A percentile compares a stretch with the other conserved stretches of the same genome.
These are phyloP conservation scores for Rutstroemia sp. DNA, from an alignment of 2,329 filamentous ascomycete genomes.

Conservation along the genomic window DNA sequence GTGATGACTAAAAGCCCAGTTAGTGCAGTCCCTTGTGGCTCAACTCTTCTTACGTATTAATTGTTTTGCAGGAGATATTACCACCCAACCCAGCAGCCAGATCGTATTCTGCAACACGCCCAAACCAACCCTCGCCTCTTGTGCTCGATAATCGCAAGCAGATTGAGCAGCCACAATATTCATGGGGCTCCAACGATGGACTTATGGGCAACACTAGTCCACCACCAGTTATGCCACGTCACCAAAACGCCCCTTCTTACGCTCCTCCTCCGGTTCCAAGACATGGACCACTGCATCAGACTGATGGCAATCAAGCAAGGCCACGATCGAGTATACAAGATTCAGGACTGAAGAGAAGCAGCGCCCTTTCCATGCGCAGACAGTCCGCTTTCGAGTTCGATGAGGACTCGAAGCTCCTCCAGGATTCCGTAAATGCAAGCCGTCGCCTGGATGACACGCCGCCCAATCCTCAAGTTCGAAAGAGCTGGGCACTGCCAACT, in stretches of 20 bases:
- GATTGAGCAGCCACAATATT: conserved; percentile 25
- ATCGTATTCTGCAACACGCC: conserved; percentile 16
- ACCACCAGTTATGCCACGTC: conserved; percentile 19
- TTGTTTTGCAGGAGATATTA: conserved; percentile 16
- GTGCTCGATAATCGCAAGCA: conserved; percentile 24
- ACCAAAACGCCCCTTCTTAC: conserved; percentile 11
- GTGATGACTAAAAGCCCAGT: conserved; percentile 24
- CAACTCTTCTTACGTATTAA: conserved; percentile 8
- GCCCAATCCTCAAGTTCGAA: conserved; percentile 16
- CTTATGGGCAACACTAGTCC: conserved; percentile 24
- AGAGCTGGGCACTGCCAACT: conserved; percentile 25
- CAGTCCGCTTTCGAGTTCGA: conserved; percentile 26
- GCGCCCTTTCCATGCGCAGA: conserved; percentile 21
- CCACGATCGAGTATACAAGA: conserved; percentile 4
- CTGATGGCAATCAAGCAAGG: conserved; percentile 3
- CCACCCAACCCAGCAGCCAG: conserved; percentile 16
- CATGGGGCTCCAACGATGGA: conserved; percentile 28
- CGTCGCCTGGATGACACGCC: conserved; percentile 22
- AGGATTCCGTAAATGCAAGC: conserved; percentile 27
- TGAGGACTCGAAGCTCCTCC: conserved; percentile 28
- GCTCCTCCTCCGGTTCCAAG: conserved; percentile 4
- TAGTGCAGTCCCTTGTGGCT: conserved; percentile 8
- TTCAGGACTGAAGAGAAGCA: conserved; percentile 25
- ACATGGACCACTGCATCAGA: conserved; percentile 4
- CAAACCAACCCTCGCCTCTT: conserved; percentile 23